Percentiles rank a stretch among this genome's conserved stretches.
phyloP scores from a whole-genome alignment of 495 filamentous ascomycete genomes.

The Penicillium canariense region DNA sequence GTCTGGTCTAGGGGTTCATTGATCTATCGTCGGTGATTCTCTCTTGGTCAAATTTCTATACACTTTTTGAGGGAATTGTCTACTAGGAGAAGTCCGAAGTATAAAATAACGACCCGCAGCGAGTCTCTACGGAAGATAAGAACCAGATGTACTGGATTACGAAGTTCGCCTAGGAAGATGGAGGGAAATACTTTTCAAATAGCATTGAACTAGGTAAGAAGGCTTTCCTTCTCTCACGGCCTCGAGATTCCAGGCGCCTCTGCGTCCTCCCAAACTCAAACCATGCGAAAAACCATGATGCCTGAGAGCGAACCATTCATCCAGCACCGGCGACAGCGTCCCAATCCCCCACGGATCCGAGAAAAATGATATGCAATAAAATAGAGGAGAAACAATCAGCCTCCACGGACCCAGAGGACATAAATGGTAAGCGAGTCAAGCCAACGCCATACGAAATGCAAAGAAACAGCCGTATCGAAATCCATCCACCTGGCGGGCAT shows the following conservation, averaged over 20 bases:
- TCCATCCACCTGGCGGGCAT: conserved; percentile 8
- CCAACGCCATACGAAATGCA: conserved; percentile 54
- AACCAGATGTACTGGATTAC: background rate
- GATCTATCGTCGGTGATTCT: background rate
- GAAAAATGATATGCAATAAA: conserved; percentile 34
- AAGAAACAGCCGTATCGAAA: conserved; percentile 38
- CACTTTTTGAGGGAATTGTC: background rate
- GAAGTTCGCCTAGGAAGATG: background rate
- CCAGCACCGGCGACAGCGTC: conserved; percentile 39
- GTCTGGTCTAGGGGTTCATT: background rate
- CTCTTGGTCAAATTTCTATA: background rate
- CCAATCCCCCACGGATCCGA: conserved; percentile 44
- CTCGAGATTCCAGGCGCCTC: conserved; percentile 14
- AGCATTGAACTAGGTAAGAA: conserved; percentile 25
- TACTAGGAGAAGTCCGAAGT: background rate
- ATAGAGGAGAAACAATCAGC: conserved; percentile 32
- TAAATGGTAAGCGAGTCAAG: conserved; percentile 38
- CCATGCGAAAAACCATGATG: conserved; percentile 21
- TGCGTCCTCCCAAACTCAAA: conserved; percentile 17
- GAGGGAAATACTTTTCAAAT: conserved; percentile 24
- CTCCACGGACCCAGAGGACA: conserved; percentile 42
- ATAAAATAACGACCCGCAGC: background rate
- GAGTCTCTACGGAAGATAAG: too few species aligned
- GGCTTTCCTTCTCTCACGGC: conserved; percentile 30
- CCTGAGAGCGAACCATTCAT: conserved; percentile 29